Base-by-base conservation (phyloP, 805 yeast genomes). In the Lachancea waltii region DNA sequence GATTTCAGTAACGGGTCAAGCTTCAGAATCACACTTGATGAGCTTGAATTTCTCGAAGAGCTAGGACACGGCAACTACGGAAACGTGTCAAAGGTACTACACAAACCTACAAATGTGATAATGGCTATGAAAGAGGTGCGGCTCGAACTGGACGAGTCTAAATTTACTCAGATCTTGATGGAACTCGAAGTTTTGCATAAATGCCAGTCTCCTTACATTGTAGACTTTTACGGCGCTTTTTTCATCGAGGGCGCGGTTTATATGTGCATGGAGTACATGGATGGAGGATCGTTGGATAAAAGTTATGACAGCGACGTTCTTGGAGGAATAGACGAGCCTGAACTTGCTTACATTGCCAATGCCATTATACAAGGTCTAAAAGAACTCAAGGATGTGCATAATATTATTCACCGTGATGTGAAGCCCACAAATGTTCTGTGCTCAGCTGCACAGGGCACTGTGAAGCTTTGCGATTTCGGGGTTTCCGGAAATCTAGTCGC, bases 41-140 rank as follows among this genome's bases (percentile, higher is more conserved):
- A 92, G 53, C 62, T 84, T 40, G 82, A 82, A 51, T 77, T 83
- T 46, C 68, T 85, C 41, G 95, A 82, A 36, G 97, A 90, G 61
- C 67, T 92, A 32, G 98, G 98, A 2, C 75, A 90, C 33, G 98
- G 98, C 7, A 92, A 92, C 63, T 92, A 92, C 61, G 98, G 98
- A 38, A 85, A 95, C 1, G 98, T 92, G 6, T 77, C 89, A 16
- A 89, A 87, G 61, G 98, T 90, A 3, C 65, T 85, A 30, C 97
- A 92, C 62, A 85, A 80, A 54, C 97, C 97, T 9, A 87, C 95
- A 0, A 84, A 86, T 15, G 83, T 90, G 14, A 64, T 79, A 14
- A 87, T 92, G 97, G 97, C 97, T 2, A 86, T 92, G 94, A 92
- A 92, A 61, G 97, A 92, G 60, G 95, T 92, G 31, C 69, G 96